phyloP scores from a whole-genome alignment of 2,329 filamentous ascomycete genomes.

The Colletotrichum nymphaeae region DNA sequence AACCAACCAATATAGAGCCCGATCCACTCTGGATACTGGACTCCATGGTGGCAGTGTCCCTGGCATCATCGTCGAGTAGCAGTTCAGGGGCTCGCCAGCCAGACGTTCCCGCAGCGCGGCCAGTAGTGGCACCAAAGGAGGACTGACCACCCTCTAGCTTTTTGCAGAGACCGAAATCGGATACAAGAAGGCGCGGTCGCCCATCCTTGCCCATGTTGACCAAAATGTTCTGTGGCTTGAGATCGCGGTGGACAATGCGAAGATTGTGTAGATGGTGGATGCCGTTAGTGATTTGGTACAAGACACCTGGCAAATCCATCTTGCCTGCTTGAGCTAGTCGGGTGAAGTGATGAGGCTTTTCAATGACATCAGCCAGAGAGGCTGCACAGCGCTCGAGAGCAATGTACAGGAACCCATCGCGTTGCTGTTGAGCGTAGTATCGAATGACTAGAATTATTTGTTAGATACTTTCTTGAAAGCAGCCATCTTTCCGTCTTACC shows the following conservation, averaged over 20 bases:
- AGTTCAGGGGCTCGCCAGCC: constrained; percentile 98
- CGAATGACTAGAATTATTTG: constrained; percentile 75
- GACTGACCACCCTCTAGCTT: constrained; percentile 95
- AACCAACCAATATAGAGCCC: constrained; percentile 66
- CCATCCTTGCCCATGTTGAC: constrained; percentile 79
- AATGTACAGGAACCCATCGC: constrained; percentile 93
- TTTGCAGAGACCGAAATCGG: constrained; percentile 97
- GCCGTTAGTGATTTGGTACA: constrained; percentile 91
- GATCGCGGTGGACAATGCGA: constrained; percentile 94
- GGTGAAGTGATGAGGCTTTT: constrained; percentile 75
- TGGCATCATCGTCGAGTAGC: constrained; percentile 80
- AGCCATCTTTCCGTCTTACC: constrained; percentile 54
- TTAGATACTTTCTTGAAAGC: constrained; percentile 40
- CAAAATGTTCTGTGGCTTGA: constrained; percentile 98
- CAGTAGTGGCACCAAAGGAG: constrained; percentile 93
- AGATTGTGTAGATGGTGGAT: constrained; percentile 90
- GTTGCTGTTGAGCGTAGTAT: constrained; percentile 92
- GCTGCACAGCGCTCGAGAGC: constrained; percentile 94
- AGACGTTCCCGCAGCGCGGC: constrained; percentile 90
- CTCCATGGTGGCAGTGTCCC: constrained; percentile 58
- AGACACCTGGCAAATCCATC: constrained; percentile 79
- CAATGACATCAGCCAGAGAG: constrained; percentile 90
- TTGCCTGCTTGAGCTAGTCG: constrained; percentile 79
- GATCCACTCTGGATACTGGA: constrained; percentile 71
- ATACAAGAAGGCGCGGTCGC: constrained; percentile 88